A percentile compares a stretch with the other conserved stretches of the same genome.
phyloP scores from a whole-genome alignment of 1,284 basidiomycete genomes.

The Moesziomyces sp. region DNA sequence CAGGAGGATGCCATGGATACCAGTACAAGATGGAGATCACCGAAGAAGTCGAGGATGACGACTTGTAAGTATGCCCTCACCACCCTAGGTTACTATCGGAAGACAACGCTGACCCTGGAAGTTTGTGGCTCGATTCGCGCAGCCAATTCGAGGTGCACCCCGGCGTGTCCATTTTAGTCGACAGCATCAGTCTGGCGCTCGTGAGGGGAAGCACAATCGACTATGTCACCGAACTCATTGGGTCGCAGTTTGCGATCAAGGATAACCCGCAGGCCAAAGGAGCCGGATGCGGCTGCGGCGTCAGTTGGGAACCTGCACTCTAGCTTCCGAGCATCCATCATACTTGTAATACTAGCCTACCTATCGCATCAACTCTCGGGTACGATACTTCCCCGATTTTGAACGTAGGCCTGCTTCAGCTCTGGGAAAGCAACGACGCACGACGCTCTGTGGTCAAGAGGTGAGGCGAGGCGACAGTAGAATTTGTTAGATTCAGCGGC shows the following conservation, averaged over 20 bases:
- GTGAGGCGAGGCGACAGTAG: no score
- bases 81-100: no score
- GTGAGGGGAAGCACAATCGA: slow-evolving; percentile 86
- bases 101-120: background rate
- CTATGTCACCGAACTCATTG: slow-evolving; percentile 89
- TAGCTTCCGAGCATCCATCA: slow-evolving; percentile 1
- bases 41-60: slow-evolving; percentile 71
- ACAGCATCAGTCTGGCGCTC: slow-evolving; percentile 81
- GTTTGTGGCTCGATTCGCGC: slow-evolving; percentile 54
- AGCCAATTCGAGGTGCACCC: slow-evolving; percentile 74
- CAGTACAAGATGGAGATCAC: slow-evolving; percentile 88
- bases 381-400: no score
- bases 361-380: no score
- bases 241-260: slow-evolving; percentile 80
- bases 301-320: slow-evolving; percentile 83
- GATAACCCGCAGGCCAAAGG: slow-evolving; percentile 88
- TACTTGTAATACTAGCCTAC: background rate
- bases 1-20: slow-evolving; percentile 91
- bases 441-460: no score
- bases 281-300: slow-evolving; percentile 86
- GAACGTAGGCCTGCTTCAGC: no score
- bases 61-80: slow-evolving; percentile 75
- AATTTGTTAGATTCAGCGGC: no score
- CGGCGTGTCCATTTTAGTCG: slow-evolving; percentile 74
- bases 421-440: no score